phyloP scores from a whole-genome alignment of 768 basidiomycete species.

The Lactarius hatsudake region DNA sequence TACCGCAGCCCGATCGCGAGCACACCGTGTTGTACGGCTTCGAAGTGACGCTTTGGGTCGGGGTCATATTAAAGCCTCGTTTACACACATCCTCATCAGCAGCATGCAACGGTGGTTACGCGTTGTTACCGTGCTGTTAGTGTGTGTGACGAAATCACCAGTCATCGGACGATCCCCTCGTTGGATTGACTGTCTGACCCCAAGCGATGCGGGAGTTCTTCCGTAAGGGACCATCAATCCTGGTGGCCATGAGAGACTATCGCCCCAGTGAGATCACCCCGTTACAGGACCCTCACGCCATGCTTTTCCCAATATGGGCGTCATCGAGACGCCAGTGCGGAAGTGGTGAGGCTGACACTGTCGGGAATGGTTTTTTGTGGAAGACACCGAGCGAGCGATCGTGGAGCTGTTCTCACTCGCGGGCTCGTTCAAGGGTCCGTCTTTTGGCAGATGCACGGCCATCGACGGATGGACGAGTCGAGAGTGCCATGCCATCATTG shows the following conservation, averaged over 20 bases:
- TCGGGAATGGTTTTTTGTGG: background rate
- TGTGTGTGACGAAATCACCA: background rate
- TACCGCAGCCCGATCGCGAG: conserved; percentile 2
- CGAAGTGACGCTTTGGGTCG: background rate
- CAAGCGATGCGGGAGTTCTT: background rate
- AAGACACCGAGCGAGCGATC: conserved; percentile 4
- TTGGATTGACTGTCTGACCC: conserved; percentile 4
- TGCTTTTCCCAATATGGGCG: background rate
- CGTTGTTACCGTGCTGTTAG: conserved; percentile 10
- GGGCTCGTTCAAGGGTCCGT: background rate
- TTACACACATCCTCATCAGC: conserved; percentile 1
- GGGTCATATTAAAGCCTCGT: conserved; percentile 8
- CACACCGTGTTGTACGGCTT: background rate
- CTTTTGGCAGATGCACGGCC: background rate
- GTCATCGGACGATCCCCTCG: conserved; percentile 19
- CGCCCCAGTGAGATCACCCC: background rate
- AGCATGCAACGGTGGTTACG: background rate
- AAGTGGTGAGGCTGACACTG: conserved; percentile 16
- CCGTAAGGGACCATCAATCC: background rate
- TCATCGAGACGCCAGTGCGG: background rate
- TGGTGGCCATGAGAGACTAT: background rate
- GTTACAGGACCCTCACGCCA: background rate
- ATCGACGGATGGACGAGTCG: background rate
- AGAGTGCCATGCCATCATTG: background rate
- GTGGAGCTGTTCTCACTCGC: background rate